phyloP scores from a whole-genome alignment of 768 basidiomycete genomes.

The Dictyophora rubrovolvata region DNA sequence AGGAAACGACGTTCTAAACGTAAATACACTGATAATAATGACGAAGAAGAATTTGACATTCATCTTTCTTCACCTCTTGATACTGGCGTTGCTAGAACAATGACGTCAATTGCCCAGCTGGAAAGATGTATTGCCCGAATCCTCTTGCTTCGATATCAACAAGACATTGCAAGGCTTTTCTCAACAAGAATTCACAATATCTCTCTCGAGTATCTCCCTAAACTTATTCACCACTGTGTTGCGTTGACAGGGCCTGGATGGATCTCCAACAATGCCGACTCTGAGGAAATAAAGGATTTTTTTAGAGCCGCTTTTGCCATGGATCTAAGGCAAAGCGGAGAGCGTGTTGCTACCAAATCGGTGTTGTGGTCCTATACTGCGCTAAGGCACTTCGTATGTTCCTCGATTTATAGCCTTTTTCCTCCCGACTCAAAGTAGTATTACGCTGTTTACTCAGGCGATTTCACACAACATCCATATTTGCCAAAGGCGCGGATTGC shows the following conservation, averaged over 20 bases:
- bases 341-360: conserved; percentile 70
- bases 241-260: conserved; percentile 55
- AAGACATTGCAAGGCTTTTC: conserved; percentile 66
- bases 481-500: conserved; percentile 54
- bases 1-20: conserved; percentile 8
- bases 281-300: conserved; percentile 66
- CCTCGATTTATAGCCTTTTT: not conserved
- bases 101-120: conserved; percentile 53
- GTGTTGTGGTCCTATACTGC: conserved; percentile 75
- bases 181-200: conserved; percentile 59
- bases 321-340: conserved; percentile 71
- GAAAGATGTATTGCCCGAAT: conserved; percentile 61
- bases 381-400: conserved; percentile 59
- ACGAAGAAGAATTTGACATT: conserved; percentile 1
- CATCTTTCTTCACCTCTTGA: conserved; percentile 3
- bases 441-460: conserved; percentile 30
- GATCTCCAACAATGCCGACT: conserved; percentile 56
- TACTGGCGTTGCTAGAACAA: conserved; percentile 38
- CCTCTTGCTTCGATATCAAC: conserved; percentile 59
- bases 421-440: not conserved
- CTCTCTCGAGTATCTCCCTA: conserved; percentile 56
- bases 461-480: conserved; percentile 60
- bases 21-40: not conserved
- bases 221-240: conserved; percentile 55
- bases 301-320: conserved; percentile 59